Evolutionary conservation across 1,139 yeast genomes (phyloP), one percentile per base, ranked within the genome.

Genomic region (Protomyces pachydermus): DNA sequence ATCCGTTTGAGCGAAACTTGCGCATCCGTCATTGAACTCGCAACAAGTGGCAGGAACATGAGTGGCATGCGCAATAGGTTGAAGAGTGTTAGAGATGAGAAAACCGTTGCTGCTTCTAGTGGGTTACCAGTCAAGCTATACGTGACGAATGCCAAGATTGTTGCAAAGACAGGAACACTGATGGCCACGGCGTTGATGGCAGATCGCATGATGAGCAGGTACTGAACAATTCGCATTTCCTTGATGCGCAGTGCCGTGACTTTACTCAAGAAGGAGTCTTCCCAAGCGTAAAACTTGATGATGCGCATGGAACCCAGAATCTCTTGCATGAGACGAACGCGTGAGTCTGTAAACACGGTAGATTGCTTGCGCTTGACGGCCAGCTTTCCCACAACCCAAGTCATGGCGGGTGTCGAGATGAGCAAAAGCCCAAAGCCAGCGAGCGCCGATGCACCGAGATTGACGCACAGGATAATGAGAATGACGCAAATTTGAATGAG

Each of bases 201-300:
- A 70, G 85, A 87, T 71, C 88, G 80, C 45, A 83, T 72, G 60
- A 80, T 78, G 48, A 76, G 74, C 75, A 84, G 78, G 9, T 74
- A 71, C 14, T 75, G 71, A 67, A 77, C 70, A 28, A 67, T 65
- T 60, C 71, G 72, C 65, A 77, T 71, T 72, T 86, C 91, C 50
- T 73, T 68, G 16, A 70, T 69, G 70, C 91, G 79, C 20, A 79
- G 78, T 1, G 75, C 74, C 18, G 80, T 72, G n/a, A 86, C 79
- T 62, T 75, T 77, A 5, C 79, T 75, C 61, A 75, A 75, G 71
- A 83, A 84, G 3, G 87, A 83, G 16, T 78, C 78, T 73, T 88
- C 95, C 95, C 95, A 87, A 16, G 87, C 84, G 72, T 86, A 87
- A 69, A 80, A 84, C 74, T 87, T 87, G 75, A 87, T 84, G 75